Base-by-base conservation (phyloP, 495 filamentous ascomycete genomes). In the Podospora australis region DNA sequence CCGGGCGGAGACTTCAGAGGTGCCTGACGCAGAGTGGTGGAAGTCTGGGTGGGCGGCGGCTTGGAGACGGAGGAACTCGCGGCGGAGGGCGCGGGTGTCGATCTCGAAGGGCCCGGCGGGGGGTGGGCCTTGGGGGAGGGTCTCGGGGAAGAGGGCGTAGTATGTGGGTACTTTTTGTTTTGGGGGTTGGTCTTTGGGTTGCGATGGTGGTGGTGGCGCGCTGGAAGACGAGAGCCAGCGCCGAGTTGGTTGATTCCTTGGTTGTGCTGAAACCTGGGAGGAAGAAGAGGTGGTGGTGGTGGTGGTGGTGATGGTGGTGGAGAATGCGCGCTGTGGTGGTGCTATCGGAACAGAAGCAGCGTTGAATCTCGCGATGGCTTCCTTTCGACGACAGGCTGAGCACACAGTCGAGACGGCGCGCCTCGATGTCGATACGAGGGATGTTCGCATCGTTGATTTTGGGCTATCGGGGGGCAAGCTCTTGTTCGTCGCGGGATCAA, bases 111-210 rank as follows among this genome's bases (percentile, higher is more conserved):
- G 78, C 0, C 89, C 82, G 0, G 51, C 19, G 1, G 92, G 92
- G 0, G 92, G 92, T 0, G 89, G 84, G 26, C 92, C 92, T 0
- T 54, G n/a, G 10, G 91, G 81, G 13, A 96, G 74, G 11, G 88
- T 88, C 10, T 73, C 57, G 5, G 89, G 88, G 75, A 98, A 98
- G 67, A 97, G 81, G 34, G 82, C 78, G 78, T 96, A 97, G 75
- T 88, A 67, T 10, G 41, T 44, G n/a, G 56, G 62, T 16, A 48
- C 51, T 6, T 51, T 49, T 14, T 30, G 22, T 10, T 39, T 23
- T 22, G 28, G 5, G n/a, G 22, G 38, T 11, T 25, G 10, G 16
- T 52, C 35, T 42, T 52, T 24, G 8, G 42, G 44, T 8, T 44
- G 14, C 22, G 16, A 11, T 17, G 35, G 29, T 23, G 19, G 17